Evolutionary conservation across 345 rosid genomes (phyloP), one percentile per base, ranked within the genome.

Genomic region (Moricandia arvensis): DNA sequence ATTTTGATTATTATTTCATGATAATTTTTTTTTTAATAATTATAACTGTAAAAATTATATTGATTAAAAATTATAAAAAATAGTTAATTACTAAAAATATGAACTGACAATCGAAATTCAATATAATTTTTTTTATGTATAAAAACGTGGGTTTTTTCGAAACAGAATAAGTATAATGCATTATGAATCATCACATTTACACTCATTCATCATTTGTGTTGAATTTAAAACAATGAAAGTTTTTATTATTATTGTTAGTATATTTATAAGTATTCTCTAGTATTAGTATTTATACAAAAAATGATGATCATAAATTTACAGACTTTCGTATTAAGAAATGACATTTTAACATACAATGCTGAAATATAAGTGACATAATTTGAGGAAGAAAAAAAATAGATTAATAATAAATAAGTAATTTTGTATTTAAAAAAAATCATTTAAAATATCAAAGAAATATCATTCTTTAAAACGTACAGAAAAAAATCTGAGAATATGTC

Each of bases 151-250:
- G 2, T 21, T 21, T 21, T 21, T 21, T 21, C 2, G 24, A 21
- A 21, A 21, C 24, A 21, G 1, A 21, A 21, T 21, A 21, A 21
- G n/a, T n/a, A n/a, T n/a, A n/a, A 29, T 29, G 31, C 31, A 3
- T 29, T 29, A 29, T 29, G 3, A 29, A 29, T 29, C 69, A 62
- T 2, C 71, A 76, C 71, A 60, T 70, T 60, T 63, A 30, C 66
- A 3, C 1, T 29, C 31, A 70, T 66, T 64, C n/a, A 43, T 33
- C 31, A 45, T 71, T 65, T 71, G 71, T 33, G 8, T 6, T 45
- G 45, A 11, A 37, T 1, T 41, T 4, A 41, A 41, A 18, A 49
- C 35, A 41, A n/a, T 7, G 24, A 18, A 63, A 27, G 34, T 51
- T 30, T 63, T 21, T 6, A 43, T 57, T 76, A 47, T 70, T 55